These are phyloP conservation scores for Colletotrichum incanum DNA, from an alignment of 2,329 filamentous ascomycete species.

Conservation along the genomic window DNA sequence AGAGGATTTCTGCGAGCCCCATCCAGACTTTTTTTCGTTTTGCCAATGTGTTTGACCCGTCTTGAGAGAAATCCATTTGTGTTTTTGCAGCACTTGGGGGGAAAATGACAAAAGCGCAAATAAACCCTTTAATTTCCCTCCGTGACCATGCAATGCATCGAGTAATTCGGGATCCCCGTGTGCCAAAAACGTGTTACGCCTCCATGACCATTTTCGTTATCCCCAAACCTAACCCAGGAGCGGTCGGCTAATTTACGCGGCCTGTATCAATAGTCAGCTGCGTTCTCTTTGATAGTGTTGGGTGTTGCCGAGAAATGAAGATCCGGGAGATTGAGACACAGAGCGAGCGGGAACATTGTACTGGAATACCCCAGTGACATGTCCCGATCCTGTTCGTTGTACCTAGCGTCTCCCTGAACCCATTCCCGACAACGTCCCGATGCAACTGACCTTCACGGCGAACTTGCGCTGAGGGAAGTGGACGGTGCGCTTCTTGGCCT, in stretches of 20 bases:
- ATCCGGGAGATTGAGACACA: not conserved
- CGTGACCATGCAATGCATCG: constrained; percentile 44
- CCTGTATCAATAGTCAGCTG: constrained; percentile 16
- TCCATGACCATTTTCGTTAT: constrained; percentile 44
- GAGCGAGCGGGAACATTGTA: not conserved
- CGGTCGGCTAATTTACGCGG: constrained; percentile 41
- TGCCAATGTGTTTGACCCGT: constrained; percentile 39
- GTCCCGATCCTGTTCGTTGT: no score
- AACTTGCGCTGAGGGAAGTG: constrained; percentile 99
- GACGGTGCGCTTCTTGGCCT: constrained; percentile 94
- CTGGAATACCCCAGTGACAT: not conserved
- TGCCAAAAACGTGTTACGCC: constrained; percentile 45
- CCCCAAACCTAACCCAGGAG: constrained; percentile 42
- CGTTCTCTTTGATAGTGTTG: not conserved
- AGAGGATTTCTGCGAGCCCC: constrained; percentile 34
- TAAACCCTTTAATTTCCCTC: constrained; percentile 44
- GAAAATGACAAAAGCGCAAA: constrained; percentile 41
- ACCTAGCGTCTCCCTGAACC: not conserved
- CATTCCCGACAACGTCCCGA: not conserved
- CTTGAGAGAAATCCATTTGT: constrained; percentile 43
- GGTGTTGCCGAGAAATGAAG: not conserved
- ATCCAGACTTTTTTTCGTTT: constrained; percentile 38
- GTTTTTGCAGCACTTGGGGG: constrained; percentile 40
- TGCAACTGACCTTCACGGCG: constrained; percentile 88
- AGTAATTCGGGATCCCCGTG: constrained; percentile 44